phyloP scores from a whole-genome alignment of 1,284 basidiomycete genomes.

The Cryptococcus amylolentus region DNA sequence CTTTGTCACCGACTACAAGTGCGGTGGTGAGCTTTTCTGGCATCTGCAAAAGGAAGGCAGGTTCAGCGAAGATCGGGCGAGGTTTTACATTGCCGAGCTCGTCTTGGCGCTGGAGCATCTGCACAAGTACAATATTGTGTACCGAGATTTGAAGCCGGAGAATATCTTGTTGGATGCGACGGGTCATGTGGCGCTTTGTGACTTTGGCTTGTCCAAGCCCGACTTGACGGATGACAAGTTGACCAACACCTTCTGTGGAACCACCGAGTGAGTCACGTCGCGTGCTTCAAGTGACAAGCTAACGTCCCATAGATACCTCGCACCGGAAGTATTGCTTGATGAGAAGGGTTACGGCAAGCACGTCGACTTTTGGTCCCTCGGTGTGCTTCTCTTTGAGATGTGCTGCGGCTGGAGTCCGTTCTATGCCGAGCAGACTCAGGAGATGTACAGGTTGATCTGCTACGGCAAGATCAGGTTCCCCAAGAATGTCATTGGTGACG shows the following conservation, averaged over 20 bases:
- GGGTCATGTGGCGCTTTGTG: constrained; percentile 92
- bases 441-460: constrained; percentile 99
- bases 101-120: constrained; percentile 91
- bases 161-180: constrained; percentile 96
- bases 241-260: constrained; percentile 97
- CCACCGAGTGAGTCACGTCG: constrained; percentile 62
- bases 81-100: constrained; percentile 94
- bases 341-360: constrained; percentile 98
- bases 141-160: constrained; percentile 94
- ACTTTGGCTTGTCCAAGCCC: constrained; percentile 95
- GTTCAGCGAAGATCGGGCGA: constrained; percentile 85
- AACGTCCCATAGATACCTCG: constrained; percentile 65
- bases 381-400: constrained; percentile 92
- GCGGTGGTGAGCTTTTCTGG: constrained; percentile 97
- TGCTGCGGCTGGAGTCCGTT: constrained; percentile 99
- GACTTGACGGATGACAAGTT: constrained; percentile 90
- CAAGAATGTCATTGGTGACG: constrained; percentile 86
- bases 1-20: constrained; percentile 98
- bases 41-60: constrained; percentile 92
- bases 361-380: constrained; percentile 98
- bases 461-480: constrained; percentile 97
- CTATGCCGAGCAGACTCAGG: constrained; percentile 98
- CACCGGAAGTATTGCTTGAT: constrained; percentile 96
- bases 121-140: constrained; percentile 96
- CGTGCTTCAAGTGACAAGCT: constrained; percentile 16